These are phyloP conservation scores for Ceratobasidium papillatum DNA, from an alignment of 1,284 basidiomycete species.

Conservation along the genomic window DNA sequence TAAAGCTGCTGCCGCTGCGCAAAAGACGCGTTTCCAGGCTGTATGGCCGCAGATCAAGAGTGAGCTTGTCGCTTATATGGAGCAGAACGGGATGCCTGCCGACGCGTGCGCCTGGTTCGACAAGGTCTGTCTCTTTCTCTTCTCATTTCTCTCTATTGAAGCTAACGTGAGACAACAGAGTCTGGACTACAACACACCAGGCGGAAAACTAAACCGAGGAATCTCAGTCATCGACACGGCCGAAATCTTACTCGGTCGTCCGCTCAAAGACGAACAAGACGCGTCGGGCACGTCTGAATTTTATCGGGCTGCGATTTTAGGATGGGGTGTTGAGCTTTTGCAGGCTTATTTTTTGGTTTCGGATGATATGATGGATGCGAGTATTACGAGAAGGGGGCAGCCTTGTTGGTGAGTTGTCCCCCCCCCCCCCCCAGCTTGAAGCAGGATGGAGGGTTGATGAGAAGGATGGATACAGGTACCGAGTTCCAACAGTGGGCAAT, in stretches of 20 bases:
- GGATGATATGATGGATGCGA: constrained; percentile 98
- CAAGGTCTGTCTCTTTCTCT: constrained; percentile 56
- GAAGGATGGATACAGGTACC: constrained; percentile 64
- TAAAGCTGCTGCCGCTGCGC: constrained; percentile 42
- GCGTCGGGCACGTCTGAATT: constrained; percentile 66
- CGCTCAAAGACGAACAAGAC: constrained; percentile 65
- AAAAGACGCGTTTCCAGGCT: constrained; percentile 54
- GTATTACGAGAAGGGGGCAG: constrained; percentile 95
- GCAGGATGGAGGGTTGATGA: neutral
- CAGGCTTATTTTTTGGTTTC: constrained; percentile 99
- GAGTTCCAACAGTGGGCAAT: constrained; percentile 75
- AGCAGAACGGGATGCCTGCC: constrained; percentile 76
- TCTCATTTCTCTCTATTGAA: neutral
- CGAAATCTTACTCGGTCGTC: constrained; percentile 81
- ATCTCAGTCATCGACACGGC: constrained; percentile 94
- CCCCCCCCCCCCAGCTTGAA: neutral
- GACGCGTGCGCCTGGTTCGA: constrained; percentile 86
- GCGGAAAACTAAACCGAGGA: constrained; percentile 94
- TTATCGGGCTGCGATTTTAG: constrained; percentile 87
- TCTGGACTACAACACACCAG: constrained; percentile 93
- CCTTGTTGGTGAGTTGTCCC: constrained; percentile 76
- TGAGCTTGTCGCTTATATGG: constrained; percentile 69
- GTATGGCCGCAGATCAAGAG: constrained; percentile 63
- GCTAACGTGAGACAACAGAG: constrained; percentile 62
- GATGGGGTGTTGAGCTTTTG: constrained; percentile 96